A percentile compares a stretch with the other conserved stretches of the same genome.
Evolutionary conservation across 2,329 filamentous ascomycete species (phyloP).

Genomic region (Didymella keratinophila): DNA sequence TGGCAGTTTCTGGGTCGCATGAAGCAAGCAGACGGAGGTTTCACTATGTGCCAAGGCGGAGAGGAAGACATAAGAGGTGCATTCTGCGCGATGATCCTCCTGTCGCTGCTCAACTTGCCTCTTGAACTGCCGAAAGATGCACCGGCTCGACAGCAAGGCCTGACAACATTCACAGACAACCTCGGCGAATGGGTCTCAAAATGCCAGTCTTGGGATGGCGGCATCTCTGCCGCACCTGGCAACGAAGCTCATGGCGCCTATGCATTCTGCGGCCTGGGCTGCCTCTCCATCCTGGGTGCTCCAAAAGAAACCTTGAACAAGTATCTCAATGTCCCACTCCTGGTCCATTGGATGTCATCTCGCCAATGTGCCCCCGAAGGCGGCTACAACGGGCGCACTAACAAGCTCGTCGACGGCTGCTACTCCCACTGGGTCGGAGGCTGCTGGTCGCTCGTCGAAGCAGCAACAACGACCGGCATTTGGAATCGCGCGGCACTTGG

Average conservation of each 20-base stretch:
- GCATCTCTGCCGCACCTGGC: conserved; percentile 83
- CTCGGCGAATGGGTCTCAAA: conserved; percentile 80
- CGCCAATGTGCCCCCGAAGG: conserved; percentile 91
- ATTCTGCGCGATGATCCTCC: conserved; percentile 87
- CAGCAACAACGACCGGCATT: conserved; percentile 64
- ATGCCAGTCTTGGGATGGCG: conserved; percentile 97
- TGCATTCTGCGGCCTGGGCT: conserved; percentile 91
- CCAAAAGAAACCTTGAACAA: conserved; percentile 77
- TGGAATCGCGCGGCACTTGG: conserved; percentile 87
- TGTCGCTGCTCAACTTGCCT: conserved; percentile 84
- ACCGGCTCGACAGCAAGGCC: conserved; percentile 69
- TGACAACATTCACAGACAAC: conserved; percentile 72
- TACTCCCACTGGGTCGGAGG: conserved; percentile 98
- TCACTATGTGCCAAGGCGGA: conserved; percentile 83
- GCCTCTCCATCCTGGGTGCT: conserved; percentile 82
- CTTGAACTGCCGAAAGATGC: conserved; percentile 78
- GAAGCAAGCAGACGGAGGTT: conserved; percentile 90
- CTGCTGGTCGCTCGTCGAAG: conserved; percentile 91
- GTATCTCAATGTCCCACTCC: conserved; percentile 77
- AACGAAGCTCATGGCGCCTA: conserved; percentile 96
- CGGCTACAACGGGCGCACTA: conserved; percentile 91
- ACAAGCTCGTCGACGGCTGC: conserved; percentile 97
- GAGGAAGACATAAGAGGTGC: conserved; percentile 94
- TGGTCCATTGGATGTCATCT: conserved; percentile 87
- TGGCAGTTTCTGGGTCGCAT: conserved; percentile 89